Base-by-base conservation (phyloP, 2,329 filamentous ascomycete species). In the Claviceps arundinis region DNA sequence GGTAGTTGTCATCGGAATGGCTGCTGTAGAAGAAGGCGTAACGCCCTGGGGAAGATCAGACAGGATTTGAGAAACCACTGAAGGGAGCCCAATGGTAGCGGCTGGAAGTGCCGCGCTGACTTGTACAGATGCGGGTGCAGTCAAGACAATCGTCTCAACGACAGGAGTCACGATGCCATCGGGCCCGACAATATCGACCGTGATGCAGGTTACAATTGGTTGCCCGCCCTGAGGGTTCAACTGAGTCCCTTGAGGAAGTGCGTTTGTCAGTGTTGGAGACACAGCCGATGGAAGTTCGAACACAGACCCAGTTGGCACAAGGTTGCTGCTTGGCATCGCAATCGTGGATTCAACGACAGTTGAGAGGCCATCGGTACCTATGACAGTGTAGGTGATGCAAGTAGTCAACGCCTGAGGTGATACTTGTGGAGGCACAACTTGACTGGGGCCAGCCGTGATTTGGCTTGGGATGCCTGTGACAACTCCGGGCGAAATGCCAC, bases 321-420 rank as follows among this genome's bases (percentile, higher is more conserved):
- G 53, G 48, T 53, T 55, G 47, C 54, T 62, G 19, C 54, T 55
- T 24, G 61, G 57, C 38, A 65, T 48, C 9, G 61, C 53, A 51
- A 64, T 58, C 2, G 65, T 68, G 8, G 65, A 59, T 19, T 67
- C 63, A 7, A 65, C 51, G 26, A 62, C 49, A 2, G 63, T 67
- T 30, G 62, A 59, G 34, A 59, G 55, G 4, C 61, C 61, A 53
- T 66, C 60, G 9, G 58, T 24, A 11, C 65, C 65, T 11, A 62
- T 52, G 14, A 57, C 44, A 19, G 63, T 67, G 52, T 62, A 60
- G 38, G 56, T 66, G 37, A 60, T 57, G 54, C 65, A 67, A 17
- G 63, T 67, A 7, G 59, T 61, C 46, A 59, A 37, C n/a, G 55
- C 58, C n/a, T 43, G 45, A 13, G 49, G 17, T 7, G 41, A 43